phyloP scores from a whole-genome alignment of 768 basidiomycete genomes.

The Saitozyma sp. region DNA sequence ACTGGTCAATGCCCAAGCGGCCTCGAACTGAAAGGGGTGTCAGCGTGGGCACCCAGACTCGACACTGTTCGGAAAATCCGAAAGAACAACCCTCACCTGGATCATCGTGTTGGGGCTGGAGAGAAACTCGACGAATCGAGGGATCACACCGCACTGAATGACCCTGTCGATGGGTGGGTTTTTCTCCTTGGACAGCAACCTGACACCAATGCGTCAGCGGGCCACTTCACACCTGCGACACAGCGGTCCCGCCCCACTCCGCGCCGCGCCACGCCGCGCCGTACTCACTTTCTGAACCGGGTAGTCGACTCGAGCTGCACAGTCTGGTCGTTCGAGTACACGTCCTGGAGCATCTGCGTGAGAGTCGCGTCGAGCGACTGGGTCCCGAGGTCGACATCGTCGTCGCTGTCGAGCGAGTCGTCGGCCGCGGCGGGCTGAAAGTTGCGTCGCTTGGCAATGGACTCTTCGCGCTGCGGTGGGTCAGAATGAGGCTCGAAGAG shows the following conservation, averaged over 20 bases:
- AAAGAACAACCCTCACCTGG: conserved; percentile 51
- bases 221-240: not conserved
- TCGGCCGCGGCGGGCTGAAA: conserved; percentile 70
- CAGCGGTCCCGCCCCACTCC: no score
- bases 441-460: conserved; percentile 95
- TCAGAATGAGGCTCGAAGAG: not conserved
- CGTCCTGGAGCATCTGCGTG: conserved; percentile 75
- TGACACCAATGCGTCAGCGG: conserved; percentile 15
- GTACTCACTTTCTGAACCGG: conserved; percentile 82
- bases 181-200: conserved; percentile 94
- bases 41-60: not conserved
- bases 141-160: conserved; percentile 91
- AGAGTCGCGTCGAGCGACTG: conserved; percentile 72
- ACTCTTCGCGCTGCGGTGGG: conserved; percentile 72
- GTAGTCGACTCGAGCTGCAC: conserved; percentile 95
- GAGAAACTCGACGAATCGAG: conserved; percentile 95
- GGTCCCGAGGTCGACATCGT: conserved; percentile 60
- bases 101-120: conserved; percentile 58
- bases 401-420: conserved; percentile 73
- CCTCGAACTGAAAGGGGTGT: conserved; percentile 70
- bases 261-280: not conserved
- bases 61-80: not conserved
- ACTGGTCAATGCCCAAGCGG: conserved; percentile 93
- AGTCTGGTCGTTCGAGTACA: conserved; percentile 88
- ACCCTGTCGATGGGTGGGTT: conserved; percentile 99